Evolutionary conservation across 2,329 filamentous ascomycete genomes (phyloP), one percentile per base, ranked within the genome.

Genomic region (Cladophialophora carrionii): DNA sequence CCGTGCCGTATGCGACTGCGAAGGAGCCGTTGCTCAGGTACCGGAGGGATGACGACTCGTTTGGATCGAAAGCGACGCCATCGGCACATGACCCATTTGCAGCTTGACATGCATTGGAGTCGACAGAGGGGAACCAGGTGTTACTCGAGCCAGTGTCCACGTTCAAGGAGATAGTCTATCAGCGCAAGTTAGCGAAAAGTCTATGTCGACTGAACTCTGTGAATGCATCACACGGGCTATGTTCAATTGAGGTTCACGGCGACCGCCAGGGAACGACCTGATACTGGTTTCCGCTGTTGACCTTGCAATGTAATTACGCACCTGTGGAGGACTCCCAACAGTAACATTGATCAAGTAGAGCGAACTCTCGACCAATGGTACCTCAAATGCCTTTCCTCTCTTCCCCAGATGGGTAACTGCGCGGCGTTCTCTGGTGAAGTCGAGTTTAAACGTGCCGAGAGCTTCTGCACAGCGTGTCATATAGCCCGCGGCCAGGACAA

Each of bases 1-100:
- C 29, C 49, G 85, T 86, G 20, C 85, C 85, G 70, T 91, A 53
- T 26, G 51, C 51, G 14, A 31, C 29, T 14, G 14, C 29, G 17
- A 53, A 53, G 17, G 51, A 29, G 26, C n/a, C 26, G 29, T 53
- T 53, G 51, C 26, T 53, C 26, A 53, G 26, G n/a, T n/a, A 32
- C 9, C 14, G 51, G 26, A 53, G 29, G 29, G 51, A 53, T 10
- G 51, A 53, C 8, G 51, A 53, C 24, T 53, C 2, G 3, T 26
- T n/a, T 53, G 51, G 51, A 31, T 53, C 51, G 14, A 29, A 53
- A 12, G 22, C 51, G 51, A 53, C 14, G 4, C 26, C 51, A 20
- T 9, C 26, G 4, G 2, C 14, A 26, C 51, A 53, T 53, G 46
- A 49, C 12, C 51, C 51, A 32, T 8, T 8, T 9, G 51, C 51